A percentile compares a stretch with the other conserved stretches of the same genome.
phyloP scores from a whole-genome alignment of 2,329 filamentous ascomycete species.

The Sordariomycetes sp. region DNA sequence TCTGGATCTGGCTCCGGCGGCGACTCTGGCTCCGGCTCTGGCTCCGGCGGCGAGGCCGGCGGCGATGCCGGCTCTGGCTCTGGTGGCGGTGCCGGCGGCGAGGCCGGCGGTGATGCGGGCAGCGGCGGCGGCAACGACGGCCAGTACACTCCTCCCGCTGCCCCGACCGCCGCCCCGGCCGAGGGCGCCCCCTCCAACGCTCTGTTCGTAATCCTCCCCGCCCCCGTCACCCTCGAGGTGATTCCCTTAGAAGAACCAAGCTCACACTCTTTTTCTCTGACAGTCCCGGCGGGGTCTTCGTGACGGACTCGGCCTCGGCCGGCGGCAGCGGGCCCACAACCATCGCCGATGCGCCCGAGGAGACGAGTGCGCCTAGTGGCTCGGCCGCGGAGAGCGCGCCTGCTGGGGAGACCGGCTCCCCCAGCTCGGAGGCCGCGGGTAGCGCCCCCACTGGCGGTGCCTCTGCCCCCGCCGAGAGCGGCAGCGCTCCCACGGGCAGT shows the following conservation, averaged over 20 bases:
- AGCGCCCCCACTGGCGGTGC: background rate
- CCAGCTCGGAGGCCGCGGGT: no score
- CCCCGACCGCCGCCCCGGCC: constrained; percentile 3
- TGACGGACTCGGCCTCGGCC: constrained; percentile 12
- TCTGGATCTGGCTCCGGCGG: constrained; percentile 5
- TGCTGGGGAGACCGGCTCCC: background rate
- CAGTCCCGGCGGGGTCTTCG: constrained; percentile 28
- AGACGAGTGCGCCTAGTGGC: no score
- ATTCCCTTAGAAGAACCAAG: background rate
- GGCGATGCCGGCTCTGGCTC: constrained; percentile 6
- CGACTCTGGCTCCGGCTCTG: constrained; percentile 6
- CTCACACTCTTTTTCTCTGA: constrained; percentile 11
- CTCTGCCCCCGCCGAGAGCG: constrained; percentile 7
- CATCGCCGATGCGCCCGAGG: background rate
- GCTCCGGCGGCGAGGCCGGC: constrained; percentile 5
- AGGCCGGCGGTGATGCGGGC: background rate
- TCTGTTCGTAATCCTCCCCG: background rate
- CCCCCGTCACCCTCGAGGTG: background rate
- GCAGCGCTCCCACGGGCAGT: constrained; percentile 9
- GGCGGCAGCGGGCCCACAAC: constrained; percentile 5
- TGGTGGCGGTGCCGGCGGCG: constrained; percentile 1
- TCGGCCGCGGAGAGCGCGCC: no score
- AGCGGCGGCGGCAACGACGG: constrained; percentile 7
- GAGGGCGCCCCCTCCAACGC: background rate
- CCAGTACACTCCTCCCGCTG: background rate